Base-by-base conservation (phyloP, 2,329 filamentous ascomycete species). In the Aureobasidium sp. region DNA sequence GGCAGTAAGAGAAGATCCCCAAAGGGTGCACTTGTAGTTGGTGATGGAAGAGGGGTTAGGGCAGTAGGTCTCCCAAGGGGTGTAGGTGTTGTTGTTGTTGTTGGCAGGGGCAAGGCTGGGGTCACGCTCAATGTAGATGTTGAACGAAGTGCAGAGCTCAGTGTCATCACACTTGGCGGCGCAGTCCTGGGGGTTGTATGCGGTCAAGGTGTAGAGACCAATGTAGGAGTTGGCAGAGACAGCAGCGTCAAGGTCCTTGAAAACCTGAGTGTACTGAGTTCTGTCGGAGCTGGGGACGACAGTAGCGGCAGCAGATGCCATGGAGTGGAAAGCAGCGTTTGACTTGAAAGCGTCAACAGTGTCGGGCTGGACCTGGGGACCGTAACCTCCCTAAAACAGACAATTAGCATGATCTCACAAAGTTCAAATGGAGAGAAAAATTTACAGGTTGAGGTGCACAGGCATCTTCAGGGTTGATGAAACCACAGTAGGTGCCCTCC, bases 21-120 rank as follows among this genome's bases (percentile, higher is more conserved):
- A 74, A 33, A 74, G 69, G 8, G 72, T 70, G 67, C 73, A 74
- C 66, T 73, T 73, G 69, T 70, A 73, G 67, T 70, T 72, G 61
- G 72, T 73, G 58, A 72, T 70, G 15, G 70, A 70, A 11, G 68
- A 60, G 37, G 72, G 72, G 64, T 72, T 71, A 13, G 71, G 69
- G 68, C 73, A 75, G 61, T 65, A 64, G 35, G 62, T 59, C 27
- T 64, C 65, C 63, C 66, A 67, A 35, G 64, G 63, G 43, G 67
- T 69, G 19, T 47, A 43, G 25, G 64, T 60, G 43, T 65, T 66
- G 51, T 62, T 65, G 54, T 66, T 65, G 64, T 65, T 69, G 60
- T 57, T 65, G 57, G 64, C 65, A 54, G 71, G 71, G 60, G 68
- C 69, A 50, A 71, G 61, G 29, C 66, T 67, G 35, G 70, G 70